Percentiles rank a stretch among this genome's conserved stretches.
These are phyloP conservation scores for Rhodotorula diobovata DNA, from an alignment of 768 basidiomycete species.

Conservation along the genomic window DNA sequence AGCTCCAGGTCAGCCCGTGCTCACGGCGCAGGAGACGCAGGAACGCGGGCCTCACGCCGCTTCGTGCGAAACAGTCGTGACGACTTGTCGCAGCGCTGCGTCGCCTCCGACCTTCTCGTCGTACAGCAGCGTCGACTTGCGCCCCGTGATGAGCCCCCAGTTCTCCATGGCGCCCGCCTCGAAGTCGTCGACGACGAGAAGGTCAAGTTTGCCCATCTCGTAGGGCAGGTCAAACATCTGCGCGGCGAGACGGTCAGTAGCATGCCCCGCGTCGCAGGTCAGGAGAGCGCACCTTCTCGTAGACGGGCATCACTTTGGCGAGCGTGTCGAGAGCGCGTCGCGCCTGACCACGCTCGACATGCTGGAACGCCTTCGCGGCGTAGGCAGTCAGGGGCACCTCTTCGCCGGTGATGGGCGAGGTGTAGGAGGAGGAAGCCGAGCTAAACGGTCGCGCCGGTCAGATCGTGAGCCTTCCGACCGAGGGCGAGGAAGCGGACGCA, in stretches of 20 bases:
- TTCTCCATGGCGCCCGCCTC: conserved; percentile 75
- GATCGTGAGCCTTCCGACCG: no score
- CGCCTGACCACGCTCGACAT: conserved; percentile 66
- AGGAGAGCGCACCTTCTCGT: conserved; percentile 62
- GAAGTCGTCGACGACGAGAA: conserved; percentile 82
- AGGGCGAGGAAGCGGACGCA: not conserved
- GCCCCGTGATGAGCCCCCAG: conserved; percentile 78
- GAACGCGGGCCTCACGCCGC: conserved; percentile 12
- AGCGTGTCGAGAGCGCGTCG: conserved; percentile 84
- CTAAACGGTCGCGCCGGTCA: not conserved
- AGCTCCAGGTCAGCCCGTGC: not conserved
- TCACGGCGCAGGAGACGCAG: not conserved
- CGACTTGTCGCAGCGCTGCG: conserved; percentile 69
- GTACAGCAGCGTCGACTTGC: conserved; percentile 72
- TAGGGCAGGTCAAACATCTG: conserved; percentile 76
- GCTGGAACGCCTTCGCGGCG: conserved; percentile 61
- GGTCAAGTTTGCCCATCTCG: conserved; percentile 90
- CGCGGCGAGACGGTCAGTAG: no score
- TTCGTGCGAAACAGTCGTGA: conserved; percentile 75
- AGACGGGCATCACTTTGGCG: conserved; percentile 72
- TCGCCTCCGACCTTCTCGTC: conserved; percentile 72
- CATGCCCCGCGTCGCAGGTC: no score
- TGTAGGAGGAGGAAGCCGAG: conserved; percentile 67
- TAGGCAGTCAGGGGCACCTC: conserved; percentile 79
- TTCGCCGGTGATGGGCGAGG: conserved; percentile 72